A percentile compares a stretch with the other conserved stretches of the same genome.
These are phyloP conservation scores for Pinus taeda DNA, from an alignment of 75 land plant species.

Conservation along the genomic window DNA sequence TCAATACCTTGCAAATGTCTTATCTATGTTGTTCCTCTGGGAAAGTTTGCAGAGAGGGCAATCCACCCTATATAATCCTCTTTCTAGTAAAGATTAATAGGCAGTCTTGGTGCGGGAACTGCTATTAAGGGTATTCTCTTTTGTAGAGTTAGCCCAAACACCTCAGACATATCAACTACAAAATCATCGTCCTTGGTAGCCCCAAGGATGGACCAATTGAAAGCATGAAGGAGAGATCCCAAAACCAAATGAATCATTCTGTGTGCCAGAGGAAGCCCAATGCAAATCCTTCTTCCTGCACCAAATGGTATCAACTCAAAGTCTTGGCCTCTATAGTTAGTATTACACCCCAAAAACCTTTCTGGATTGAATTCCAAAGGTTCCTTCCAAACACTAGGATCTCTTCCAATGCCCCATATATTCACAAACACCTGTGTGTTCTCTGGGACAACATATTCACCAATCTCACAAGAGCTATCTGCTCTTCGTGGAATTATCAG, in stretches of 20 bases:
- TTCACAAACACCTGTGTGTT: slow-evolving; percentile 9
- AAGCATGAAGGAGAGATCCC: slow-evolving; percentile 18
- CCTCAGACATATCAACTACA: not conserved
- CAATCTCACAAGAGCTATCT: not conserved
- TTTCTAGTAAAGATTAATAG: not conserved
- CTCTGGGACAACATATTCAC: slow-evolving; percentile 4
- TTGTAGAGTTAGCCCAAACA: not conserved
- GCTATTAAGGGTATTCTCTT: not conserved
- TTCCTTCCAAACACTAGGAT: slow-evolving; percentile 10
- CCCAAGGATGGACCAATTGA: slow-evolving; percentile 5
- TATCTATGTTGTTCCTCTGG: too few relatives aligned
- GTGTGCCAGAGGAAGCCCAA: slow-evolving; percentile 6
- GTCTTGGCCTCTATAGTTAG: slow-evolving; percentile 3
- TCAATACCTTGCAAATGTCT: too few relatives aligned
- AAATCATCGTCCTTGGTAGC: not conserved
- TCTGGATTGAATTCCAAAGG: slow-evolving; percentile 8
- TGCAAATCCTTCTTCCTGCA: slow-evolving; percentile 11
- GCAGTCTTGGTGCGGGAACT: not conserved
- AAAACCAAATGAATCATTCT: slow-evolving; percentile 5
- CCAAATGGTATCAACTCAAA: slow-evolving; percentile 7
- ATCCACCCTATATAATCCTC: too few relatives aligned
- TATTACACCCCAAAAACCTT: slow-evolving; percentile 3
- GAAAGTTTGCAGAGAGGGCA: too few relatives aligned
- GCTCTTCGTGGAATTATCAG: slow-evolving; percentile 7
- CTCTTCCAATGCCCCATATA: slow-evolving; percentile 15